These are phyloP conservation scores for Salix udensis DNA, from an alignment of 345 rosid genomes.

Conservation along the genomic window DNA sequence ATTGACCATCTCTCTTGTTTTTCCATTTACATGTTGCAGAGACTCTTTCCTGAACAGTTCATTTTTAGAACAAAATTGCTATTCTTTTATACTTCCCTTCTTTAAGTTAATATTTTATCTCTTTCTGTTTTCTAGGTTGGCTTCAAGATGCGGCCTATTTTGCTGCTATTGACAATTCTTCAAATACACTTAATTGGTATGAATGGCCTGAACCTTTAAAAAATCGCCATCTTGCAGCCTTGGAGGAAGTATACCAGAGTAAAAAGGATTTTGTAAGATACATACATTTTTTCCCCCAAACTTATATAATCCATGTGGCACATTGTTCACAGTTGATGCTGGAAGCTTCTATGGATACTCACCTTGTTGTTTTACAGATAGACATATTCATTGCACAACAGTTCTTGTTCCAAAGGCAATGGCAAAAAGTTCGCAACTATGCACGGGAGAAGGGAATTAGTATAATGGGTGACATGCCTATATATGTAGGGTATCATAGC, in stretches of 20 bases:
- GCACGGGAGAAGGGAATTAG: slow-evolving; percentile 63
- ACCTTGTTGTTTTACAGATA: slow-evolving; percentile 48
- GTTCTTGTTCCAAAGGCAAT: slow-evolving; percentile 90
- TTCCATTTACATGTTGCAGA: not conserved
- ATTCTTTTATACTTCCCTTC: not conserved
- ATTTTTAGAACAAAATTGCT: not conserved
- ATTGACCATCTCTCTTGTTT: too few species aligned
- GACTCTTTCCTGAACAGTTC: not conserved
- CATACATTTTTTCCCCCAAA: not conserved
- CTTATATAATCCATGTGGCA: slow-evolving; percentile 11
- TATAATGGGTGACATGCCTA: slow-evolving; percentile 99
- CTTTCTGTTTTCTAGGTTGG: slow-evolving; percentile 58
- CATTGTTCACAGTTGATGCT: not conserved
- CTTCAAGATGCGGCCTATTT: slow-evolving; percentile 95
- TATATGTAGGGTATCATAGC: slow-evolving; percentile 93
- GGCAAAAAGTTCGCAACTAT: slow-evolving; percentile 78
- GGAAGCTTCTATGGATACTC: slow-evolving; percentile 9
- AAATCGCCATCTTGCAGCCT: slow-evolving; percentile 76
- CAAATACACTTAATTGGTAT: slow-evolving; percentile 67
- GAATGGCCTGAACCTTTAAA: slow-evolving; percentile 83
- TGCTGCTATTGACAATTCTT: slow-evolving; percentile 73
- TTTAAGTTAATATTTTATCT: not conserved
- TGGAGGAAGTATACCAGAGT: slow-evolving; percentile 73
- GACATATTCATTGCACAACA: slow-evolving; percentile 83
- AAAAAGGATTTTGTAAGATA: slow-evolving; percentile 75